Conservation (phyloP, 495 filamentous ascomycete genomes). For the Bryoglossum gracile region DNA sequence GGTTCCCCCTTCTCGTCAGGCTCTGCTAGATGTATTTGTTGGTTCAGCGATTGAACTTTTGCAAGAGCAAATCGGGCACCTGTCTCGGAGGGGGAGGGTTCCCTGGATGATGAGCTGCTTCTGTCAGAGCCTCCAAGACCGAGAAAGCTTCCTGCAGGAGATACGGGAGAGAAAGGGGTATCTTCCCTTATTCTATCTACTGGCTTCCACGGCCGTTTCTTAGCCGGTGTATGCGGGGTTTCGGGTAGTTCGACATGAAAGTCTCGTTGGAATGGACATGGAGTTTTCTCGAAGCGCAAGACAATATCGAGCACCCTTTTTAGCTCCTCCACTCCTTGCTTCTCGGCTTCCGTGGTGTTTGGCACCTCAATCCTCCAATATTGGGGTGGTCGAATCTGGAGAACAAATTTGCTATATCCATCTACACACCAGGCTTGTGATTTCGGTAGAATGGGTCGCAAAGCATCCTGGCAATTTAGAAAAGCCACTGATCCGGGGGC, state of each 20-base stretch:
- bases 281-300: conserved; percentile 77
- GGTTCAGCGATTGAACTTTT: too few species aligned
- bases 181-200: conserved; percentile 29
- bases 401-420: conserved; percentile 67
- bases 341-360: conserved; percentile 50
- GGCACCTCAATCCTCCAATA: conserved; percentile 90
- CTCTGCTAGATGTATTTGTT: too few species aligned
- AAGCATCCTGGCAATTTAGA: conserved; percentile 68
- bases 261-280: conserved; percentile 72
- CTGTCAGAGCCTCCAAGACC: too few species aligned
- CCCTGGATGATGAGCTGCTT: not conserved
- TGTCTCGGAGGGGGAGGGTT: not conserved
- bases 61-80: too few species aligned
- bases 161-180: not conserved
- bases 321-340: conserved; percentile 50
- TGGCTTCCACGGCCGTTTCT: conserved; percentile 64
- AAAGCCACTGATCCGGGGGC: conserved; percentile 77
- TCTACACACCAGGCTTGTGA: conserved; percentile 92
- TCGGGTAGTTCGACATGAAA: conserved; percentile 73
- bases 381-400: conserved; percentile 69
- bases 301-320: conserved; percentile 62
- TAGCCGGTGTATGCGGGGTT: conserved; percentile 54
- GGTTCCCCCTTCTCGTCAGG: too few species aligned
- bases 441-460: conserved; percentile 79
- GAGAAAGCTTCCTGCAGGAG: too few species aligned